These are phyloP conservation scores for Pythium apleroticum DNA, from an alignment of 352 stramenopile species.

Conservation along the genomic window DNA sequence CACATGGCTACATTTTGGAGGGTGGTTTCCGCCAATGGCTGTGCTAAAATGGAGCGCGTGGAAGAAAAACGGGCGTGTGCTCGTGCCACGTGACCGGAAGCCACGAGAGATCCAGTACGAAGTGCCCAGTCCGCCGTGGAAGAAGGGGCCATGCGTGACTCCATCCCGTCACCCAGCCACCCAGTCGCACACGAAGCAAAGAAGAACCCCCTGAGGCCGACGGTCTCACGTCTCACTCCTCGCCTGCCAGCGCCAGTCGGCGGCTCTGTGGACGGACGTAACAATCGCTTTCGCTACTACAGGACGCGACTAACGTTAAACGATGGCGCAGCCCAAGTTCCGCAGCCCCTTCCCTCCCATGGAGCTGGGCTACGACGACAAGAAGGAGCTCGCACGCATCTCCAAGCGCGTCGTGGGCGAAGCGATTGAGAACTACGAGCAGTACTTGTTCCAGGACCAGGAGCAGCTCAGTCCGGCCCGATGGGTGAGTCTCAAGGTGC, in stretches of 20 bases:
- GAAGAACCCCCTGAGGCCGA: background rate
- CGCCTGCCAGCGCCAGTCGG: background rate
- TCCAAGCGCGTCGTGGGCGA: constrained; percentile 19
- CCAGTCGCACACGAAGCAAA: background rate
- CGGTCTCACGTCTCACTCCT: background rate
- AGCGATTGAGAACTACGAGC: constrained; percentile 15
- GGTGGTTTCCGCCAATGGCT: background rate
- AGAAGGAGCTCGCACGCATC: constrained; percentile 28
- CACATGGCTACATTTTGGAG: constrained; percentile 1
- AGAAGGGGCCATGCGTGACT: background rate
- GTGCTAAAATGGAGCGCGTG: background rate
- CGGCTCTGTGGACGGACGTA: background rate
- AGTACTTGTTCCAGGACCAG: constrained; percentile 16
- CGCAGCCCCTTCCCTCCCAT: constrained; percentile 25
- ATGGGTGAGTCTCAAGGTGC: constrained; percentile 14
- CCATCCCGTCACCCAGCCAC: background rate
- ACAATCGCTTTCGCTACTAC: constrained; percentile 8
- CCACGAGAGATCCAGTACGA: background rate
- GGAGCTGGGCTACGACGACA: constrained; percentile 24
- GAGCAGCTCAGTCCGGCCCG: constrained; percentile 18
- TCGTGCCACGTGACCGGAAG: background rate
- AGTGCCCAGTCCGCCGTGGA: background rate
- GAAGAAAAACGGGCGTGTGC: background rate
- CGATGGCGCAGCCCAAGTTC: constrained; percentile 23
- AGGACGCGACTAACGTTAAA: background rate